phyloP scores from a whole-genome alignment of 2,329 filamentous ascomycete genomes.

The Alternaria viburni region DNA sequence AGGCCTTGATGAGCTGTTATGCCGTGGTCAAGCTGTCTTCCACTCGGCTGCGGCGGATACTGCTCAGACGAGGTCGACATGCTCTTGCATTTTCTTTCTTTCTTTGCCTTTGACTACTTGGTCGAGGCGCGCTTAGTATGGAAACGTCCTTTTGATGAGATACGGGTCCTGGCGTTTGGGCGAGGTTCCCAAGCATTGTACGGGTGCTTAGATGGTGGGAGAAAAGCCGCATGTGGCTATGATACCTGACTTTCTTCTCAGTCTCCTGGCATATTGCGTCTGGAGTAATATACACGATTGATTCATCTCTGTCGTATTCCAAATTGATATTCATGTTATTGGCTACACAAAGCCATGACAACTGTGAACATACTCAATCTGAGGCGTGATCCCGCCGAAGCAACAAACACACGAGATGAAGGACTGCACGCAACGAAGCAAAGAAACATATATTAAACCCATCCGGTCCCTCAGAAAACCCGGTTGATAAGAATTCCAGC shows the following conservation, averaged over 20 bases:
- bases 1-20: background rate
- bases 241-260: slow-evolving; percentile 3
- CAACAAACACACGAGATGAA: background rate
- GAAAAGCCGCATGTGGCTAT: background rate
- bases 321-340: background rate
- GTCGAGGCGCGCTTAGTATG: background rate
- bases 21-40: too few species aligned
- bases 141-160: background rate
- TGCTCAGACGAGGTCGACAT: background rate
- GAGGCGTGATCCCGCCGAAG: background rate
- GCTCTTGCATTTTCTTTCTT: background rate
- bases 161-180: slow-evolving; percentile 7
- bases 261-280: background rate
- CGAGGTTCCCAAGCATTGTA: background rate
- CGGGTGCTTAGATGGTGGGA: background rate
- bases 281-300: background rate
- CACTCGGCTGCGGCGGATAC: background rate
- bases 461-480: background rate
- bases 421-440: background rate
- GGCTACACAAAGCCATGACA: too few species aligned
- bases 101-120: background rate
- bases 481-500: background rate
- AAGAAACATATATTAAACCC: slow-evolving; percentile 11
- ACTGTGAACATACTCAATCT: background rate
- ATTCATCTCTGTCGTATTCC: background rate